Evolutionary conservation across 306 rosid genomes (phyloP), one percentile per base, ranked within the genome.

Genomic region (Cajanus cajan): DNA sequence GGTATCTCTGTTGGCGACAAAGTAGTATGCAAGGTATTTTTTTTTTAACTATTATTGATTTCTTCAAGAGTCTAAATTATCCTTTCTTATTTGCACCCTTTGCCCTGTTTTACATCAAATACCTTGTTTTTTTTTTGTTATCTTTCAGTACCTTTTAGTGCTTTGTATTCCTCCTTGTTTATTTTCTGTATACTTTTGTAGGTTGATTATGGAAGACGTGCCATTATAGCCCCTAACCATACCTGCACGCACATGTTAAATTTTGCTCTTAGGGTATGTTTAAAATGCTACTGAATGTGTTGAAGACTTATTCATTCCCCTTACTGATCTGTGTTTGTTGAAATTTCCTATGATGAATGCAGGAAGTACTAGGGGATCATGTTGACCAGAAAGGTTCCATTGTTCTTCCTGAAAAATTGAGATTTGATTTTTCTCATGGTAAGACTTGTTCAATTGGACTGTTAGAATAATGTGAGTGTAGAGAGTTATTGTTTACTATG

Each of bases 391-490:
- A 90, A 87, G 99, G 99, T 14, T 95, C 99, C 63, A 91, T 95
- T 31, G 99, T 95, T 82, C 97, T 95, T 86, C 97, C 98, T 73
- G 99, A 95, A 86, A 95, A 95, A 71, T 81, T 95, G 73, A 88
- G 99, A 90, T 95, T 82, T 86, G 99, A 95, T 87, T 95, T 95
- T 87, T 95, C 99, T 65, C 98, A 95, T 72, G 98, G 99, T 95
- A 86, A 78, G 86, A 10, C 65, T 88, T 52, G 80, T 65, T 19
- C 25, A 16, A 16, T 84, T 64, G 19, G 61, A 39, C 71, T 74
- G 70, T 75, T 47, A 39, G 68, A 58, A 67, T 50, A 41, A 58
- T 47, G n/a, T 59, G 4, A 78, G 13, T 44, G 41, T 16, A 8
- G 13, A 37, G 41, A 74, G 31, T 41, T 66, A 31, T 64, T 54